phyloP scores from a whole-genome alignment of 2,329 filamentous ascomycete genomes.

The Cladobotryum mycophilum region DNA sequence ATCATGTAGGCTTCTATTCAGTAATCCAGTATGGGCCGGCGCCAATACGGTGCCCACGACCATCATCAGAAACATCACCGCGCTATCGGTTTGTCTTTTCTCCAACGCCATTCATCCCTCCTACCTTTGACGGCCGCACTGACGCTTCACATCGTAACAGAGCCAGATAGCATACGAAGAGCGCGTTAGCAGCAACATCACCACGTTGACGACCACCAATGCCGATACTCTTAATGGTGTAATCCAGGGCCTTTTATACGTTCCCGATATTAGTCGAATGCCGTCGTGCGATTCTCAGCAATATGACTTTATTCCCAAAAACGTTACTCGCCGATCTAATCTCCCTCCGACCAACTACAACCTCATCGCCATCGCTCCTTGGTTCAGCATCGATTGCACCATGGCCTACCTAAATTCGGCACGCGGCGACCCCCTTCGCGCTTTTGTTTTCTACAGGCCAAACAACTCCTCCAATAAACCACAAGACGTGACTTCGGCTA shows the following conservation, averaged over 20 bases:
- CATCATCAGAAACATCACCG: constrained; percentile 51
- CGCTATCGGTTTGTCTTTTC: constrained; percentile 42
- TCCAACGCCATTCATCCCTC: background rate
- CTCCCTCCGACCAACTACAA: constrained; percentile 65
- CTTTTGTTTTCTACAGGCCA: constrained; percentile 58
- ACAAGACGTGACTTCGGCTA: constrained; percentile 54
- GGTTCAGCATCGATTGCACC: constrained; percentile 71
- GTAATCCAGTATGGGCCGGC: constrained; percentile 50
- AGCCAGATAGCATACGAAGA: constrained; percentile 47
- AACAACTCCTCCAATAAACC: constrained; percentile 53
- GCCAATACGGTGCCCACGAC: constrained; percentile 45
- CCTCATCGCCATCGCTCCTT: constrained; percentile 78
- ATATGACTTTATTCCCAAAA: constrained; percentile 61
- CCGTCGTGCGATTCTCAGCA: constrained; percentile 60
- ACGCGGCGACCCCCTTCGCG: constrained; percentile 52
- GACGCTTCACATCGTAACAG: constrained; percentile 20
- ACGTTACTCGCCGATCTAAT: constrained; percentile 67
- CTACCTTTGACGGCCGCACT: constrained; percentile 6
- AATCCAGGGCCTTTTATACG: constrained; percentile 76
- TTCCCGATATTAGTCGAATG: constrained; percentile 58
- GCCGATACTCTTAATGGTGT: constrained; percentile 51
- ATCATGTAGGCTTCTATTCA: constrained; percentile 49
- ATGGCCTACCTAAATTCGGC: constrained; percentile 61
- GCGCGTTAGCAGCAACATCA: constrained; percentile 53
- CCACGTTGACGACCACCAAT: constrained; percentile 67